Percentiles rank a stretch among this genome's conserved stretches.
These are phyloP conservation scores for Gaeumannomyces tritici DNA, from an alignment of 2,329 filamentous ascomycete genomes.

Conservation along the genomic window DNA sequence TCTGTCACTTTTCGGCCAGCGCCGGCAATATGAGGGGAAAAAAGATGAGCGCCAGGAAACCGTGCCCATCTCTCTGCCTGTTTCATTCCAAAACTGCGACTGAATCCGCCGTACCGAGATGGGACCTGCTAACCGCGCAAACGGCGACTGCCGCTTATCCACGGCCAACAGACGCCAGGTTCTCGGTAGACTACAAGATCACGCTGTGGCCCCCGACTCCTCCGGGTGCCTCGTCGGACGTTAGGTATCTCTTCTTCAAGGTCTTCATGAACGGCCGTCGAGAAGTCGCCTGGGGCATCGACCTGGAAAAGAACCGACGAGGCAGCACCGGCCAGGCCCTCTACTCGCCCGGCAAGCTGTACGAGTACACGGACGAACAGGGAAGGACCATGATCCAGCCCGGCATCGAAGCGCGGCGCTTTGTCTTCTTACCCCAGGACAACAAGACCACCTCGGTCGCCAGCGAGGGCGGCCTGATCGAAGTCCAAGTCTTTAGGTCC, in stretches of 20 bases:
- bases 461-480: conserved; percentile 45
- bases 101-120: not conserved
- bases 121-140: conserved; percentile 1
- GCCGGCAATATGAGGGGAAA: not conserved
- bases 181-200: conserved; percentile 40
- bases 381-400: conserved; percentile 21
- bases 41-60: too few species aligned
- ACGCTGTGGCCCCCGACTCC: not conserved
- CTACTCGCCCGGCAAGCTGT: conserved; percentile 35
- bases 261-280: conserved; percentile 43
- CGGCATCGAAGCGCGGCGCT: conserved; percentile 39
- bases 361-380: conserved; percentile 26
- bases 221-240: conserved; percentile 17
- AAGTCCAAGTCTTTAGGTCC: conserved; percentile 43
- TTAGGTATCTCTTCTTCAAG: conserved; percentile 42
- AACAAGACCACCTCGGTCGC: conserved; percentile 27
- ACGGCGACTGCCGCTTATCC: not conserved
- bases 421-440: conserved; percentile 33
- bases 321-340: conserved; percentile 25
- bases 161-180: conserved; percentile 32
- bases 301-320: conserved; percentile 29
- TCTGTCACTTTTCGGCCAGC: not conserved
- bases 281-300: conserved; percentile 42
- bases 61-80: not conserved
- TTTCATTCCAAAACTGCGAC: not conserved